Percentiles rank a stretch among this genome's conserved stretches.
Conservation (phyloP, 768 basidiomycete species). For the Panaeolus cyanescens region DNA sequence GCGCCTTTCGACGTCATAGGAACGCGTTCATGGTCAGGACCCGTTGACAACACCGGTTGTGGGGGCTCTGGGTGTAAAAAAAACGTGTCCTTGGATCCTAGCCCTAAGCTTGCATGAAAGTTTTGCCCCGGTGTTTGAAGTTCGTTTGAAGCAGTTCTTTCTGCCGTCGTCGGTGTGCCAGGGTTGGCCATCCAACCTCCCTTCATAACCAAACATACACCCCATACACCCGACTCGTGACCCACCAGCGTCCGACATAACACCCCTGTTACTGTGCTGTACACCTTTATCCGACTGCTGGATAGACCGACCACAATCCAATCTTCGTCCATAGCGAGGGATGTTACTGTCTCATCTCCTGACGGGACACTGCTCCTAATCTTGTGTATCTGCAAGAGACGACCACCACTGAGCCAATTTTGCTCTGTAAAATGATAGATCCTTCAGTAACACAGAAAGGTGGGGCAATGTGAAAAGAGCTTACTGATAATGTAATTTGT, state of each 20-base stretch:
- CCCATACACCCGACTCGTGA: conserved; percentile 92
- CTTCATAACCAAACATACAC: conserved; percentile 73
- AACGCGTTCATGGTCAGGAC: no score
- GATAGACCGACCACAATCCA: conserved; percentile 91
- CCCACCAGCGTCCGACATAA: conserved; percentile 78
- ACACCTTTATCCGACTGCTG: conserved; percentile 83
- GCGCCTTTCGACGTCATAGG: not conserved
- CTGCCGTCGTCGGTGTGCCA: not conserved
- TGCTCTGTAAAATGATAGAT: conserved; percentile 55
- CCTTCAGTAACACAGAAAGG: conserved; percentile 66
- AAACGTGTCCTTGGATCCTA: not conserved
- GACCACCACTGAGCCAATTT: not conserved
- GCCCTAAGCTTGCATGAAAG: not conserved
- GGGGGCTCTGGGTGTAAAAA: not conserved
- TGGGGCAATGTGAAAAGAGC: conserved; percentile 55
- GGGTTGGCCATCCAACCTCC: conserved; percentile 41
- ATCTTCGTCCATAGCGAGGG: conserved; percentile 78
- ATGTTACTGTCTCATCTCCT: conserved; percentile 59
- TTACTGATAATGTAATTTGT: conserved; percentile 70
- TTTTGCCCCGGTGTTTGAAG: no score
- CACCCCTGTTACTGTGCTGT: conserved; percentile 77
- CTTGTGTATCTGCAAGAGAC: not conserved
- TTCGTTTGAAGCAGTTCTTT: not conserved
- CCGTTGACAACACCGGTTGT: no score
- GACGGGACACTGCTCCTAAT: not conserved